Evolutionary conservation across 768 basidiomycete species (phyloP), one percentile per base, ranked within the genome.

Genomic region (Pholiota microspora): DNA sequence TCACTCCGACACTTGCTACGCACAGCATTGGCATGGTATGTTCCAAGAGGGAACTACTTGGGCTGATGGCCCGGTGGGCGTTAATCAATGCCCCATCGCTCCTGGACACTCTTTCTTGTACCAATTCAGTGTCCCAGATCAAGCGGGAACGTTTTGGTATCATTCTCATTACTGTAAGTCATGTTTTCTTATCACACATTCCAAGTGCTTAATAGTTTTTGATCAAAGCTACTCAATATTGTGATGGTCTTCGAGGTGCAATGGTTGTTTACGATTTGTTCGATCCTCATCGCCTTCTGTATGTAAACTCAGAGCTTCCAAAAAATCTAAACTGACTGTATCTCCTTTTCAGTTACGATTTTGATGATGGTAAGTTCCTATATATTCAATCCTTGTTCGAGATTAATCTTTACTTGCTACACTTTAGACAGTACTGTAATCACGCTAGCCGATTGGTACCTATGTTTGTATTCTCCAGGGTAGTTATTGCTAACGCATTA

Each of bases 241-340:
- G 82, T 42, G 82, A 84, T 53, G 82, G 81, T 0, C 69, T 83
- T 24, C 65, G 81, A 38, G 81, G 81, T 28, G 45, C 58, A 3
- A 21, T 62, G 49, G 61, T 62, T 2, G 44, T 62, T 5, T 62
- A 62, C 23, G 71, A 73, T 23, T 62, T 59, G 6, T 15, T 51
- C 21, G 76, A 78, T 54, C 75, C 76, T n/a, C 69, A 75, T 44
- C 59, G 54, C 49, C 32, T 57, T 25, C 56, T 67, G 48, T 31
- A 13, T 21, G 55, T 54, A 24, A 24, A 12, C 27, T 42, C 10
- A 4, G 15, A 40, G 45, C 13, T 36, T 31, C 12, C 44, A 40
- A 34, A 31, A 36, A 5, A 18, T 8, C 13, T 28, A 25, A 28
- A 53, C 15, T 45, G 6, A 38, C 32, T 28, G n/a, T 29, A n/a